Base-by-base conservation (phyloP, 768 basidiomycete genomes). In the Daedalea quercina region DNA sequence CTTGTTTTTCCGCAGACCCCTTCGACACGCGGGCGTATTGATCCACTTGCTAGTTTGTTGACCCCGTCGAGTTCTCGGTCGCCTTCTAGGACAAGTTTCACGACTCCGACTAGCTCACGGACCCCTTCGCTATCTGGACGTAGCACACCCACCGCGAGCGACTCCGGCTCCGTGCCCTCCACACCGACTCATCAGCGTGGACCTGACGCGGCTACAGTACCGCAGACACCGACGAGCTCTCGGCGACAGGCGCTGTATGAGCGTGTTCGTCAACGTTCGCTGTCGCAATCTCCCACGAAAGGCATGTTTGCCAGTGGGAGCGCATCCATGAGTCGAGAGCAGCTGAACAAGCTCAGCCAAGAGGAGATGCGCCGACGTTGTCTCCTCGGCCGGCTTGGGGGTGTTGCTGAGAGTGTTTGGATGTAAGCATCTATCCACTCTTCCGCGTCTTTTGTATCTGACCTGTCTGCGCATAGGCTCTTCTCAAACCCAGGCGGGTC, bases 351-450 rank as follows among this genome's bases (percentile, higher is more conserved):
- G 67, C 70, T 90, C 51, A 75, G 82, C 40, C 88, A 90, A 62
- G 88, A 90, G 53, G 90, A 88, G 63, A 78, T 87, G 70, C 77
- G 87, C 54, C 76, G 85, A 53, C 75, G 89, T 34, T 89, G 85
- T 58, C 65, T 91, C 26, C 73, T 93, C 8, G 90, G 90, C 47
- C 81, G 90, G 19, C 76, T 93, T 7, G 77, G 78, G 24, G 84
- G 85, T 9, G 79, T 93, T 25, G 90, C 90, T n/a, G 90, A 93
- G 63, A 87, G 89, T 57, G 79, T 86, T 17, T 92, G 90, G 87
- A 90, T 91, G 90, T 87, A 47, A 54, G 57, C 55, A 31, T 31
- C 28, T 11, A 6, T 31, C 28, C 28, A n/a, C 28, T 6, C 11
- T 31, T 4, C 6, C 4, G 11, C 11, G 11, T 23, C 20, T 19